Base-by-base conservation (phyloP, 192 early-diverging fungal genomes). In the Backusella macrospora region DNA sequence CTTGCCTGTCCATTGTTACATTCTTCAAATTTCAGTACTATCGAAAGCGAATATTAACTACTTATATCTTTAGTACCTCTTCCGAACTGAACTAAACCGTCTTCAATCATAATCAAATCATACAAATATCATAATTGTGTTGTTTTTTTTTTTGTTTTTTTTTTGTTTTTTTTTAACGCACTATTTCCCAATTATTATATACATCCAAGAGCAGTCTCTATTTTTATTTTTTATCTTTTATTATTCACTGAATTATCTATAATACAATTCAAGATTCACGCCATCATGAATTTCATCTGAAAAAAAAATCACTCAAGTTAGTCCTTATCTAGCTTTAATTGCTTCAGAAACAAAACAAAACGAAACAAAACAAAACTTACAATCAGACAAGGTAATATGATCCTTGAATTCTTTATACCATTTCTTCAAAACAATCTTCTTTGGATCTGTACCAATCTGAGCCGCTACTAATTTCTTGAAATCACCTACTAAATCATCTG, bases 361-460 rank as follows among this genome's bases (percentile, higher is more conserved):
- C 86, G n/a, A n/a, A n/a, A n/a, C 37, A 52, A 21, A 73, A 13
- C n/a, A 15, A 37, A 45, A 88, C 86, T 83, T 78, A 89, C 88
- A 97, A 76, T 96, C 95, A 26, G 91, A 90, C 78, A 97, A 81
- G 0, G 96, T 93, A 75, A 95, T 94, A 73, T 95, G 92, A 75
- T 97, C 94, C 82, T 95, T 95, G 80, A 81, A 96, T 12, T 90
- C 82, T 18, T 83, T 92, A 71, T 94, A 93, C 91, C 94, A 93
- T 78, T 96, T 96, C 81, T 96, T 96, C 49, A 97, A 80, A 4
- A 95, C 86, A 78, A 97, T 96, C 81, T 95, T 96, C 46, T 91
- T 87, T 42, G 93, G 82, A 63, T 93, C 91, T 3, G 96, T 97
- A 79, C 96, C 96, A 9, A 90, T 94, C 82, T 95, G 94, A 12